Evolutionary conservation across 2,329 filamentous ascomycete species (phyloP).

Genomic region (Clonostachys chloroleuca): DNA sequence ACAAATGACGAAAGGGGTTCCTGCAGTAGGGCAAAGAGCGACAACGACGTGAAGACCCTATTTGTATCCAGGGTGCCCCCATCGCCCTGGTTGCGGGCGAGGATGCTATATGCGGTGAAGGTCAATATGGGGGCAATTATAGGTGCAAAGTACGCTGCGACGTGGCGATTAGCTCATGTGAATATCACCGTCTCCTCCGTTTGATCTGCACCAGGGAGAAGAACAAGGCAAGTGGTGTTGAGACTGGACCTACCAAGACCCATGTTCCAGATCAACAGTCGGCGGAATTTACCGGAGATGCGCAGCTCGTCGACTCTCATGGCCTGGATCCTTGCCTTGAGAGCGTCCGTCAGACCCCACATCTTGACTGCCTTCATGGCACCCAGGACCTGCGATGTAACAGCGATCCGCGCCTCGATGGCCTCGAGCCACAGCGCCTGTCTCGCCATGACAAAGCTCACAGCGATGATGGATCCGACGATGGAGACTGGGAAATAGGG

Average conservation of each 20-base stretch:
- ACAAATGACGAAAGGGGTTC: conserved; percentile 11
- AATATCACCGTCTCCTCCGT: not conserved
- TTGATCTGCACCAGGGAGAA: not conserved
- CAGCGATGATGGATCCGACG: conserved; percentile 12
- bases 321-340: conserved; percentile 7
- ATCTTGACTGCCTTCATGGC: conserved; percentile 25
- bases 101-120: not conserved
- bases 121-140: conserved; percentile 3
- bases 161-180: not conserved
- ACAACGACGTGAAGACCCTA: conserved; percentile 12
- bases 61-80: conserved; percentile 1
- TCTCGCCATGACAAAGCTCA: conserved; percentile 15
- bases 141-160: conserved; percentile 5
- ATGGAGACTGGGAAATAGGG: conserved; percentile 8
- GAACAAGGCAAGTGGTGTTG: too few relatives aligned
- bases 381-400: conserved; percentile 17
- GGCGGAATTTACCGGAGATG: conserved; percentile 12
- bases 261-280: conserved; percentile 10
- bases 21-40: conserved; percentile 12
- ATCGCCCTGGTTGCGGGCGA: conserved; percentile 5
- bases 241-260: conserved; percentile 6
- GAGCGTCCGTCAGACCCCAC: conserved; percentile 13
- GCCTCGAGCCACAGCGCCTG: conserved; percentile 17
- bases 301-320: conserved; percentile 10
- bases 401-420: conserved; percentile 16